Base-by-base conservation (phyloP, 805 yeast genomes). In the Blastobotrys muscicola region DNA sequence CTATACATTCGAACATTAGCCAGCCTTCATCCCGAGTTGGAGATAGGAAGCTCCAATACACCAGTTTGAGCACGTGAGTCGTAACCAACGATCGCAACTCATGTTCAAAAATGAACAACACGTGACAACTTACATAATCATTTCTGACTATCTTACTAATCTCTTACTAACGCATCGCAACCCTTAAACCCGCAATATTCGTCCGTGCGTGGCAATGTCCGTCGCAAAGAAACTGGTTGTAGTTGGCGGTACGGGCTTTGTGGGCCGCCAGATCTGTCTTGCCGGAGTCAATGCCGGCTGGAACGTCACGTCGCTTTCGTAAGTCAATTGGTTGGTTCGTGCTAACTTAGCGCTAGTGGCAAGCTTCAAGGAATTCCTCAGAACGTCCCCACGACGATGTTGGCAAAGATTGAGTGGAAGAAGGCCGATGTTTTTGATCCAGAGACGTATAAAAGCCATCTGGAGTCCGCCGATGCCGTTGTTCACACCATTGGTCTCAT, bases 191-290 rank as follows among this genome's bases (percentile, higher is more conserved):
- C 26, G 26, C 26, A 20, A 20, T 20, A 20, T 6, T 20, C 26
- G 6, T 4, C 6, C 26, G 26, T n/a, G 6, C 6, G 4, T 20
- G 26, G 26, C 26, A 20, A 20, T 20, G 26, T 20, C 26, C 26
- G 26, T 20, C 6, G 26, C 41, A 38, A 68, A 64, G 54, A 51
- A 48, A 38, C 50, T 75, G 2, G 76, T 85, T 3, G 85, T 87
- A 0, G 76, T 87, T 55, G 97, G 97, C 12, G 96, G 97, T 0
- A 78, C 76, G 51, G 97, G 97, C 7, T 85, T 85, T 57, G 60
- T 89, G 12, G 82, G 95, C 9, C 70, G 67, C 45, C 66, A 79
- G 30, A 78, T 89, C 7, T 84, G 94, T 56, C 80, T 80, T 56
- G 70, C 71, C 2, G 94, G 82, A 0, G 61, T 83, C 1, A 63